A percentile compares a stretch with the other conserved stretches of the same genome.
Conservation (phyloP, 352 stramenopile genomes). For the Blastocystis sp. region DNA sequence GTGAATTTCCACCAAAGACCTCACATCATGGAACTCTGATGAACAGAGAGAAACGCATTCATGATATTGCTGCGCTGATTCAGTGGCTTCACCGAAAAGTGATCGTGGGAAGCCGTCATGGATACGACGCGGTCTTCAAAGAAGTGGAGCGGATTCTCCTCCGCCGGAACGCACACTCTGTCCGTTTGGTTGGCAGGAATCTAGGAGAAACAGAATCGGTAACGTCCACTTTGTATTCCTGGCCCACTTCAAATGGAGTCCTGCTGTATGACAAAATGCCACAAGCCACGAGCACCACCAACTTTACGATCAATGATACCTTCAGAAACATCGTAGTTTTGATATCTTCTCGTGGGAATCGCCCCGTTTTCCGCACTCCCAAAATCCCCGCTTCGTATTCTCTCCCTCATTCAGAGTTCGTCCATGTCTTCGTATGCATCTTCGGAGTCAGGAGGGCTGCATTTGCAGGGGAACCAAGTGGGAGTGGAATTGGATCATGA, state of each 20-base stretch:
- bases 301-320: neutral
- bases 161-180: neutral
- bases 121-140: conserved; percentile 14
- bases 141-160: conserved; percentile 1
- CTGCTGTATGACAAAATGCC: neutral
- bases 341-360: neutral
- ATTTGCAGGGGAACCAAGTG: neutral
- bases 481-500: neutral
- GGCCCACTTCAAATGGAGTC: conserved; percentile 10
- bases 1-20: neutral
- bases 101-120: neutral
- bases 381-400: neutral
- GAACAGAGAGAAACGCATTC: neutral
- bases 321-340: conserved; percentile 15
- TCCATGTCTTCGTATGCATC: neutral
- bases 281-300: neutral
- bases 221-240: neutral
- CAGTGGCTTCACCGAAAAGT: neutral
- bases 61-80: neutral
- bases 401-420: neutral
- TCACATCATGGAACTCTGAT: neutral
- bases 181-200: neutral
- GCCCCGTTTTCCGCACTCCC: neutral
- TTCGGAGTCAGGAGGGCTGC: neutral
- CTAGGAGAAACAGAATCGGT: neutral